Conservation (phyloP, 1,284 basidiomycete genomes). For the Marasmius oreades region DNA sequence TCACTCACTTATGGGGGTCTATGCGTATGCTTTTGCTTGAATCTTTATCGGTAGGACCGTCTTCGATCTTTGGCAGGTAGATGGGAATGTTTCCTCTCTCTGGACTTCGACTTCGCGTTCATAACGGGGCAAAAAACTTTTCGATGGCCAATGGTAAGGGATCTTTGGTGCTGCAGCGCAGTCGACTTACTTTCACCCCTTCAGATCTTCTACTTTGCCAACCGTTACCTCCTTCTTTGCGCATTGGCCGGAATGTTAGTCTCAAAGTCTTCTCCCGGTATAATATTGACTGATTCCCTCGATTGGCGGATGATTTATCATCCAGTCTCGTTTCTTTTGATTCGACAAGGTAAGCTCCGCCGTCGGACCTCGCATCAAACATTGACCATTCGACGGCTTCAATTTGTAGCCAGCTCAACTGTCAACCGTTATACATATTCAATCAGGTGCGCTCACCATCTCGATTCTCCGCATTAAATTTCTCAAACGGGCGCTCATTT, state of each 20-base stretch:
- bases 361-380: background rate
- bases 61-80: slow-evolving; percentile 26
- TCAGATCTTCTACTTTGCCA: slow-evolving; percentile 70
- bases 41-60: slow-evolving; percentile 3
- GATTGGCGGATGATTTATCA: slow-evolving; percentile 9
- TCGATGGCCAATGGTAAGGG: slow-evolving; percentile 40
- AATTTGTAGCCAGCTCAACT: slow-evolving; percentile 55
- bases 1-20: slow-evolving; percentile 64
- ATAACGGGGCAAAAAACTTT: slow-evolving; percentile 43
- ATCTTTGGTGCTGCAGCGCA: background rate
- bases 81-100: slow-evolving; percentile 57
- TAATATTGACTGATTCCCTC: background rate
- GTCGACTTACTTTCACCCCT: background rate
- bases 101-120: slow-evolving; percentile 51
- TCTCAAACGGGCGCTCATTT: background rate
- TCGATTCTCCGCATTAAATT: slow-evolving; percentile 9
- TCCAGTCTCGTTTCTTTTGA: slow-evolving; percentile 54
- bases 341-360: slow-evolving; percentile 39
- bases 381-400: slow-evolving; percentile 3
- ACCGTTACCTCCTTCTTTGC: slow-evolving; percentile 63
- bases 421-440: slow-evolving; percentile 67
- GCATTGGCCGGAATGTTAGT: slow-evolving; percentile 66
- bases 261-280: background rate
- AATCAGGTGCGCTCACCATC: slow-evolving; percentile 44
- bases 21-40: slow-evolving; percentile 43